These are phyloP conservation scores for Neurospora sp. DNA, from an alignment of 495 filamentous ascomycete genomes.

Conservation along the genomic window DNA sequence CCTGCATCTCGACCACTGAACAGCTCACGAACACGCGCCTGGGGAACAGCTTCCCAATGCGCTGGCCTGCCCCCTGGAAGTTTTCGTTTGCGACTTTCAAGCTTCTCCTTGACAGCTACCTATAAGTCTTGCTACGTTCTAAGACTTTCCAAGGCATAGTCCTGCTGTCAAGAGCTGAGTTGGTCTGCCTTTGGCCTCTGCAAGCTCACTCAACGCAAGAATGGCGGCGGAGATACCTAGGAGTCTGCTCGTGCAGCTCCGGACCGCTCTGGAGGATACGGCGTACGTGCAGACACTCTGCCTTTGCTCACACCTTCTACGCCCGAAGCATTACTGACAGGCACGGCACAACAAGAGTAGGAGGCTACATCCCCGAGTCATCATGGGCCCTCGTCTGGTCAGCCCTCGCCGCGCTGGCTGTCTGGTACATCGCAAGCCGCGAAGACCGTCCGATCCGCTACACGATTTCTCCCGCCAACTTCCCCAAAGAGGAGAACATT, in stretches of 20 bases:
- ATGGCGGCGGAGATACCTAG: conserved; percentile 3
- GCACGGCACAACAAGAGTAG: conserved; percentile 3
- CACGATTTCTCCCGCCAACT: conserved; percentile 27
- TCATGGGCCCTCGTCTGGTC: conserved; percentile 14
- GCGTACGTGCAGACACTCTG: not conserved
- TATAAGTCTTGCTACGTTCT: not conserved
- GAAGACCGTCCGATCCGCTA: conserved; percentile 29
- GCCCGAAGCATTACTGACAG: not conserved
- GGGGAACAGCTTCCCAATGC: not conserved
- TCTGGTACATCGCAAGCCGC: conserved; percentile 19
- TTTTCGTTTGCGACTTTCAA: not conserved
- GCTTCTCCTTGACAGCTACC: not conserved
- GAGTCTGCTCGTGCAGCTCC: conserved; percentile 14
- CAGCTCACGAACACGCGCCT: not conserved
- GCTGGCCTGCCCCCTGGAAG: not conserved
- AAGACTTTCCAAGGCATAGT: not conserved
- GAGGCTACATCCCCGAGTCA: conserved; percentile 1
- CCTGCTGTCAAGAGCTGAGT: not conserved
- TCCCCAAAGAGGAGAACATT: conserved; percentile 42
- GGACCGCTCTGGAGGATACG: conserved; percentile 4
- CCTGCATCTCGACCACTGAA: not conserved
- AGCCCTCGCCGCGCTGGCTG: conserved; percentile 15
- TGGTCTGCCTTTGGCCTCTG: not conserved
- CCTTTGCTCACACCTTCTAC: not conserved
- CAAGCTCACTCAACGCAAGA: not conserved